Percentiles rank a stretch among this genome's conserved stretches.
Conservation (phyloP, 331 rosid species). For the Malus hybrid region DNA sequence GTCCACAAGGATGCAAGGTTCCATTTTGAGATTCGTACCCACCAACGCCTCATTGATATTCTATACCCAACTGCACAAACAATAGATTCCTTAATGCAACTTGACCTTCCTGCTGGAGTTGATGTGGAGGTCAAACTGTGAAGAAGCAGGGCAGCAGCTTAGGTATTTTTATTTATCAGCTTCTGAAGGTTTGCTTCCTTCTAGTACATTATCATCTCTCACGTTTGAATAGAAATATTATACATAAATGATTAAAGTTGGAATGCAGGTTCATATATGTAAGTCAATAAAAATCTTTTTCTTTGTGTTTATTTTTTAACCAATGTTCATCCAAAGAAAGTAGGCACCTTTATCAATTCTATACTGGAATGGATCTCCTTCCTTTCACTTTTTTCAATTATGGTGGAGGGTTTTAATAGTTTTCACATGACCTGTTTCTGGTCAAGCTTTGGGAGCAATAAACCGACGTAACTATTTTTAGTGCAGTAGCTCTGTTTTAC, state of each 20-base stretch:
- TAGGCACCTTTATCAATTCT: no score
- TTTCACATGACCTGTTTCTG: background rate
- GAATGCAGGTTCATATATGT: background rate
- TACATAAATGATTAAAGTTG: background rate
- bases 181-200: background rate
- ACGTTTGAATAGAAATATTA: background rate
- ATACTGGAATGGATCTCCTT: no score
- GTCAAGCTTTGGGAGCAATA: background rate
- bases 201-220: background rate
- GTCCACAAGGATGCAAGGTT: conserved; percentile 93
- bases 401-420: background rate
- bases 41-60: conserved; percentile 94
- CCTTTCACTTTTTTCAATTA: background rate
- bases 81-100: conserved; percentile 91
- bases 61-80: conserved; percentile 97
- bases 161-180: conserved; percentile 22
- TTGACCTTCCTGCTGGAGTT: conserved; percentile 97
- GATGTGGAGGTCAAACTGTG: conserved; percentile 98
- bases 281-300: background rate
- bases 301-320: background rate
- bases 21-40: conserved; percentile 91
- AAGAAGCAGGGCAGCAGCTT: conserved; percentile 13
- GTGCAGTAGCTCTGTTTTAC: no score
- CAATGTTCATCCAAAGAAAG: no score
- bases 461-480: no score